Percentiles rank a stretch among this genome's conserved stretches.
These are phyloP conservation scores for Xylaria sp. DNA, from an alignment of 2,329 filamentous ascomycete genomes.

Conservation along the genomic window DNA sequence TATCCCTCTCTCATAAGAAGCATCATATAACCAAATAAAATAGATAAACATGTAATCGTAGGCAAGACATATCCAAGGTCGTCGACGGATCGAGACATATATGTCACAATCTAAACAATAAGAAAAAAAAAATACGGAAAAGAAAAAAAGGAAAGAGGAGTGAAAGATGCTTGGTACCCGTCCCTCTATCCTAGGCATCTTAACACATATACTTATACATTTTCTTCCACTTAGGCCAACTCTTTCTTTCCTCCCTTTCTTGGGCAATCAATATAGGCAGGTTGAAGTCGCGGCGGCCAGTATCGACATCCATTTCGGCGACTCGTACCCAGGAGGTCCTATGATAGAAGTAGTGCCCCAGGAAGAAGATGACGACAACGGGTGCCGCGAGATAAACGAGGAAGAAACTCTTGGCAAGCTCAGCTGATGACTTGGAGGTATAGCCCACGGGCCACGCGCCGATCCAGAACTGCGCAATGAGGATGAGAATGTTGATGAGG, in stretches of 20 bases:
- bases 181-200: slow-evolving; percentile 27
- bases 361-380: slow-evolving; percentile 74
- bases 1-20: slow-evolving; percentile 20
- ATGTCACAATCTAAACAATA: slow-evolving; percentile 11
- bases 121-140: slow-evolving; percentile 6
- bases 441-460: slow-evolving; percentile 80
- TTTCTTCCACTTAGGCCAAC: slow-evolving; percentile 82
- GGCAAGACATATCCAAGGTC: slow-evolving; percentile 13
- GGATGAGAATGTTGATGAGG: slow-evolving; percentile 77
- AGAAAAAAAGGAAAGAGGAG: not conserved
- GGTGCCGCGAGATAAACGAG: slow-evolving; percentile 76
- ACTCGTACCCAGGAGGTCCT: slow-evolving; percentile 74
- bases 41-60: slow-evolving; percentile 15
- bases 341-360: slow-evolving; percentile 80
- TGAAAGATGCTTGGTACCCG: not conserved
- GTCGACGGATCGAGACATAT: slow-evolving; percentile 7
- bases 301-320: slow-evolving; percentile 86
- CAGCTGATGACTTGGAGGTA: slow-evolving; percentile 53
- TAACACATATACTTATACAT: slow-evolving; percentile 79
- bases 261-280: slow-evolving; percentile 81
- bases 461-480: slow-evolving; percentile 89
- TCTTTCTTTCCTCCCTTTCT: slow-evolving; percentile 77
- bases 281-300: slow-evolving; percentile 87
- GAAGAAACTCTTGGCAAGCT: slow-evolving; percentile 76
- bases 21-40: slow-evolving; percentile 18